Conservation (phyloP, 2,329 filamentous ascomycete species). For the Boeremia lycopersici region DNA sequence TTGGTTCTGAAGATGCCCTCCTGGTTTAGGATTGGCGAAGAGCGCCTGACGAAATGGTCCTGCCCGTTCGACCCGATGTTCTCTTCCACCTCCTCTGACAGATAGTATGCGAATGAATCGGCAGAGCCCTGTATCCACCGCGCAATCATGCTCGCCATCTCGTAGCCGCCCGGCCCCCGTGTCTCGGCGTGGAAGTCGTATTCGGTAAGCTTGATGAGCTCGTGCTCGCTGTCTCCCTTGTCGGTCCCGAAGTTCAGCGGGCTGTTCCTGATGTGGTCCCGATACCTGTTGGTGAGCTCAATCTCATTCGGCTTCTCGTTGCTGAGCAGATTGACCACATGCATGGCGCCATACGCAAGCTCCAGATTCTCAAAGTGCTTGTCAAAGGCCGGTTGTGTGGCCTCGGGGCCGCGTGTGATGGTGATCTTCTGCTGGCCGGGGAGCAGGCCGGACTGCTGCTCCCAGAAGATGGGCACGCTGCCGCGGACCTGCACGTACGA, state of each 20-base stretch:
- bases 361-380: slow-evolving; percentile 92
- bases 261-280: slow-evolving; percentile 75
- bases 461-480: slow-evolving; percentile 96
- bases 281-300: slow-evolving; percentile 81
- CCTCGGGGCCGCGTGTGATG: slow-evolving; percentile 84
- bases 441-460: slow-evolving; percentile 84
- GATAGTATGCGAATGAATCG: slow-evolving; percentile 89
- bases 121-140: slow-evolving; percentile 78
- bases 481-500: slow-evolving; percentile 93
- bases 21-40: slow-evolving; percentile 80
- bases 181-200: slow-evolving; percentile 98
- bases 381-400: slow-evolving; percentile 92
- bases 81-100: slow-evolving; percentile 75
- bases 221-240: slow-evolving; percentile 65
- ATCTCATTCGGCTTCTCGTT: slow-evolving; percentile 84
- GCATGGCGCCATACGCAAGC: slow-evolving; percentile 84
- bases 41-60: slow-evolving; percentile 45
- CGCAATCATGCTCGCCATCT: slow-evolving; percentile 84
- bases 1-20: slow-evolving; percentile 97
- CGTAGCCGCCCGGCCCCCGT: slow-evolving; percentile 82
- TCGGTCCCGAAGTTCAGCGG: slow-evolving; percentile 69
- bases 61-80: slow-evolving; percentile 50
- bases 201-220: slow-evolving; percentile 79
- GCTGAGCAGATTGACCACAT: slow-evolving; percentile 93
- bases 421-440: slow-evolving; percentile 95